A percentile compares a stretch with the other conserved stretches of the same genome.
phyloP scores from a whole-genome alignment of 768 basidiomycete species.

The Hygrocybe punicea region DNA sequence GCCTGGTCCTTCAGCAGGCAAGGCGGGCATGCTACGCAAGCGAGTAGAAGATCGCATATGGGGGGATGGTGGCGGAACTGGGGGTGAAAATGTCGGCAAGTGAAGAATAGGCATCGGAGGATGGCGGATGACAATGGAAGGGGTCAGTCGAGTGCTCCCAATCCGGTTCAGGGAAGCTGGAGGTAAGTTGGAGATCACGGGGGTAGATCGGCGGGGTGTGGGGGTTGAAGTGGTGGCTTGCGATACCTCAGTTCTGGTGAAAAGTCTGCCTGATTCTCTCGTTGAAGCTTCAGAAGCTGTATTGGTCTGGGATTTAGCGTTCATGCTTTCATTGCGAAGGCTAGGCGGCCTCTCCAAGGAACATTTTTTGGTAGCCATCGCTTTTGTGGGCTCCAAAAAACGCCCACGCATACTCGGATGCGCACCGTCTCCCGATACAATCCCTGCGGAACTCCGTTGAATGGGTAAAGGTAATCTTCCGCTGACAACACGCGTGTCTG shows the following conservation, averaged over 20 bases:
- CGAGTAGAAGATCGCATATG: conserved; percentile 21
- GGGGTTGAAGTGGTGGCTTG: background rate
- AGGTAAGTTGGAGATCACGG: background rate
- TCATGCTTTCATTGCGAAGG: no score
- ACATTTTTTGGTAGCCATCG: no score
- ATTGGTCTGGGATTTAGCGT: no score
- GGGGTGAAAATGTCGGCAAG: conserved; percentile 47
- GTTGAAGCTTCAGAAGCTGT: no score
- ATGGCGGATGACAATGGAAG: conserved; percentile 43
- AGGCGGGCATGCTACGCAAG: conserved; percentile 54
- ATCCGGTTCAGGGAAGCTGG: conserved; percentile 1
- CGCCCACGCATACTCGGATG: background rate
- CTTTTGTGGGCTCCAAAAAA: no score
- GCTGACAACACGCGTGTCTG: no score
- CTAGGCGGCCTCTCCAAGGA: no score
- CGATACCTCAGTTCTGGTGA: background rate
- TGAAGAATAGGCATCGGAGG: conserved; percentile 46
- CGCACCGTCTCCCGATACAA: background rate
- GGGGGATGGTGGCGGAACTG: background rate
- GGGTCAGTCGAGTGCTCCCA: conserved; percentile 43
- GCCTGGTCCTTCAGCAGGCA: conserved; percentile 37
- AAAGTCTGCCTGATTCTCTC: no score
- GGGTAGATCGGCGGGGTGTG: background rate
- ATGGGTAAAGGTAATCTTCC: no score
- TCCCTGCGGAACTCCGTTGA: no score